Percentiles rank a stretch among this genome's conserved stretches.
These are phyloP conservation scores for Diaporthe nobilis DNA, from an alignment of 2,329 filamentous ascomycete genomes.

Conservation along the genomic window DNA sequence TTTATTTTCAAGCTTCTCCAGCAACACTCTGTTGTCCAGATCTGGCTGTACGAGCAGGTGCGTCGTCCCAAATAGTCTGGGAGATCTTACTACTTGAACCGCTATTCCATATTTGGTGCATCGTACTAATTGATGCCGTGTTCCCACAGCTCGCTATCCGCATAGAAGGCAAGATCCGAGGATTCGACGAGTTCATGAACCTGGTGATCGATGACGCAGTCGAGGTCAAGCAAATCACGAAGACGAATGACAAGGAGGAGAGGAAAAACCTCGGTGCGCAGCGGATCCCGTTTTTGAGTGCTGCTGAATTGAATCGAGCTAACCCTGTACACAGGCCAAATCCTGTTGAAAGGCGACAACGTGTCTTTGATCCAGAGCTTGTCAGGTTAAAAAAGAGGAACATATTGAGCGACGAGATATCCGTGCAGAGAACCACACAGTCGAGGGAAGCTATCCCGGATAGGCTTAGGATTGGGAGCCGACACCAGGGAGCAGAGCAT, in stretches of 20 bases:
- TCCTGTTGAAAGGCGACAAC: slow-evolving; percentile 90
- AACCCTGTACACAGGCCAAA: slow-evolving; percentile 74
- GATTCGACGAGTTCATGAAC: slow-evolving; percentile 99
- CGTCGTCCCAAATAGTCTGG: neutral
- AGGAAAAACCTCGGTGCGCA: slow-evolving; percentile 63
- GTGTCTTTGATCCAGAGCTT: slow-evolving; percentile 82
- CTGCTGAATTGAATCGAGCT: slow-evolving; percentile 43
- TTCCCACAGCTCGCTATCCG: slow-evolving; percentile 76
- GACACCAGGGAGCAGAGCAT: slow-evolving; percentile 31
- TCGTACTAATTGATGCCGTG: slow-evolving; percentile 12
- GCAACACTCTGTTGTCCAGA: slow-evolving; percentile 42
- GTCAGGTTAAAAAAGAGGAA: slow-evolving; percentile 46
- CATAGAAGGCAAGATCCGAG: slow-evolving; percentile 96
- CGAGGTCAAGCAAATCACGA: slow-evolving; percentile 88
- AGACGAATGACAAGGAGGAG: slow-evolving; percentile 81
- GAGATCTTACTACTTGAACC: neutral
- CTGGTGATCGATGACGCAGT: slow-evolving; percentile 92
- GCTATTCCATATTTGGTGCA: neutral
- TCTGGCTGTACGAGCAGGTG: slow-evolving; percentile 95
- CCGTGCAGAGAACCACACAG: slow-evolving; percentile 1
- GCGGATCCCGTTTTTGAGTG: neutral
- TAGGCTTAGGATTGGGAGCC: neutral
- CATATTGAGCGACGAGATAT: slow-evolving; percentile 16
- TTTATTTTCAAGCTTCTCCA: slow-evolving; percentile 95
- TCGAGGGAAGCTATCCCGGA: slow-evolving; percentile 20